Evolutionary conservation across 1,139 yeast genomes (phyloP), one percentile per base, ranked within the genome.

Genomic region (Yamadazyma diddensiae): DNA sequence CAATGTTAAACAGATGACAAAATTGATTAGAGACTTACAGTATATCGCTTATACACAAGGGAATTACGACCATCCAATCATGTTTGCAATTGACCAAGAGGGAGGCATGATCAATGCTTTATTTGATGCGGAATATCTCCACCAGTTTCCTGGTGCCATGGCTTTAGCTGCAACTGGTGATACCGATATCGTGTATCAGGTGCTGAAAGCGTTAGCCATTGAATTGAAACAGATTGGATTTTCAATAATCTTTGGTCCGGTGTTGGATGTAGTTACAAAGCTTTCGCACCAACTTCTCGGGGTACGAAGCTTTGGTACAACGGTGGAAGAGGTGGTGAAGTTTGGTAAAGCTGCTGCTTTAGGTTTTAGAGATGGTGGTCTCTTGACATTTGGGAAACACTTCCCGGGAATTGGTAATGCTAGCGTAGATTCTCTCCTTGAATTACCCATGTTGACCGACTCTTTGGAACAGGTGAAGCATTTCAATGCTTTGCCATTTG

Each of bases 61-160:
- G 1, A 64, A 71, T 24, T 79, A 77, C 43, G 59, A 66, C 40
- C 61, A 72, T 40, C 86, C 86, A 1, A 52, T 79, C 18, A 56
- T 86, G 39, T 82, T 90, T 61, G 92, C 95, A 10, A 75, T 81
- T 9, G 82, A 80, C 52, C 92, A 87, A 52, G 97, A 88, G 54
- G 75, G 92, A 29, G 87, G 85, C 40, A 75, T 86, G 77, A 69
- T 76, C 55, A 77, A 78, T 51, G 67, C 79, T 18, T 57, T 79
- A 27, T 74, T 73, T 47, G 82, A 77, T 44, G 65, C 71, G 4
- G 66, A 68, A 8, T 62, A 57, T 38, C 52, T 79, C 19, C 71
- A 79, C 7, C 84, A 79, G 50, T 76, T 73, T 42, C 85, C 85
- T 0, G 77, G 81, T 3, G 78, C 81, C 12, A 77, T 79, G 82